A percentile compares a stretch with the other conserved stretches of the same genome.
Evolutionary conservation across 192 early-diverging fungal genomes (phyloP).

Genomic region (Chytriomyces hyalinus): DNA sequence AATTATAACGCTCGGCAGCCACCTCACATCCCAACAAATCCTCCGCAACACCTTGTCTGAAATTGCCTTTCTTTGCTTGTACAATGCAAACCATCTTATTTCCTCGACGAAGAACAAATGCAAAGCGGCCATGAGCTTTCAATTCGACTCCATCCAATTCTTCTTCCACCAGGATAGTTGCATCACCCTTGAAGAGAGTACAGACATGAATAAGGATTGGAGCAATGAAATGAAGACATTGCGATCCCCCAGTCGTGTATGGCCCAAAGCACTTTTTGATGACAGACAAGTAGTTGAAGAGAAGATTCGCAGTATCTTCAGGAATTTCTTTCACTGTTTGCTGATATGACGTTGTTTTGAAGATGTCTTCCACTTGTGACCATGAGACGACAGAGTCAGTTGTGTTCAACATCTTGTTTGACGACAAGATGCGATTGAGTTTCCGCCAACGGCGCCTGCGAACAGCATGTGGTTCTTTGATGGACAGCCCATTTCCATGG

Average conservation of each 20-base stretch:
- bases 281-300: background rate
- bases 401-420: conserved; percentile 6
- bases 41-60: conserved; percentile 5
- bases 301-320: background rate
- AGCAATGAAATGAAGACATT: conserved; percentile 28
- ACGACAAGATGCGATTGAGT: conserved; percentile 1
- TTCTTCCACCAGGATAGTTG: conserved; percentile 22
- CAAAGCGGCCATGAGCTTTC: conserved; percentile 25
- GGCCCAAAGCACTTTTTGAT: background rate
- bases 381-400: background rate
- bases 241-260: background rate
- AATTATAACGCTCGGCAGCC: conserved; percentile 12
- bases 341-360: background rate
- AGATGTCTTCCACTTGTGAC: background rate
- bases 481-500: background rate
- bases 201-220: conserved; percentile 32
- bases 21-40: conserved; percentile 33
- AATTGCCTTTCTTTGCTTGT: conserved; percentile 21
- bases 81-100: conserved; percentile 30
- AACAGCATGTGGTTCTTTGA: conserved; percentile 8
- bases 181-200: conserved; percentile 29
- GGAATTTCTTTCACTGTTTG: conserved; percentile 2
- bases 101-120: conserved; percentile 17
- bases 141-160: conserved; percentile 8
- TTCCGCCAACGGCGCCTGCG: conserved; percentile 1